Evolutionary conservation across 106 monocot species (phyloP).

Genomic region (Dactylorhiza incarnata): DNA sequence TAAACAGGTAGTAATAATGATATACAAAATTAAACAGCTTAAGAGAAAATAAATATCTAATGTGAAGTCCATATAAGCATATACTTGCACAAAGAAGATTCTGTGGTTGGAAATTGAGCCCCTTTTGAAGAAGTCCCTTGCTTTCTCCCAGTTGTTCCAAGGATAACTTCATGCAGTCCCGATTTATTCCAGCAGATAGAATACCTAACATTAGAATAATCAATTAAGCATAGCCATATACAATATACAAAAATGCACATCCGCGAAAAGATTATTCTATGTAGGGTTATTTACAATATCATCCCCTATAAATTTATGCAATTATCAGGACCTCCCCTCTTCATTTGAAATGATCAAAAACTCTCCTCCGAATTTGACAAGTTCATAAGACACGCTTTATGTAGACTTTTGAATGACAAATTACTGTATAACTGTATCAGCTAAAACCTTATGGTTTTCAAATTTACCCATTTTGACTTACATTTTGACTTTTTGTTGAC

Average conservation of each 20-base stretch:
- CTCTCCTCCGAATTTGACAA: too few species aligned
- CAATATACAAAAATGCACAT: not conserved
- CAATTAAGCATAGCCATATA: not conserved
- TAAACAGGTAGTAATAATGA: too few species aligned
- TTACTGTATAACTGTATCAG: too few species aligned
- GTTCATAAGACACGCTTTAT: too few species aligned
- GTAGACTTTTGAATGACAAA: too few species aligned
- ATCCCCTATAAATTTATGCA: too few species aligned
- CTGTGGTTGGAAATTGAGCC: slow-evolving; percentile 56
- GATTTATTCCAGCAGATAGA: slow-evolving; percentile 91
- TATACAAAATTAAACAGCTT: not conserved
- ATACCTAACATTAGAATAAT: slow-evolving; percentile 43
- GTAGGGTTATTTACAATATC: too few species aligned
- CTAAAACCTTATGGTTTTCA: too few species aligned
- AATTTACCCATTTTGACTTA: too few species aligned
- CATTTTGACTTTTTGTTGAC: too few species aligned
- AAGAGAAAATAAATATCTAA: not conserved
- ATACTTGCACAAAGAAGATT: slow-evolving; percentile 89
- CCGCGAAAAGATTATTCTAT: not conserved
- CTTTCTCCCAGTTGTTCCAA: slow-evolving; percentile 91
- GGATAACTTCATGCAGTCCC: slow-evolving; percentile 81
- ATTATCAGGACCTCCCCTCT: too few species aligned
- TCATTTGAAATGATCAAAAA: too few species aligned
- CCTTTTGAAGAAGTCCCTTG: slow-evolving; percentile 93
- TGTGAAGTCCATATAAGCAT: not conserved